These are phyloP conservation scores for Plasmodium yoelii DNA, from an alignment of 169 alveolate genomes.

Conservation along the genomic window DNA sequence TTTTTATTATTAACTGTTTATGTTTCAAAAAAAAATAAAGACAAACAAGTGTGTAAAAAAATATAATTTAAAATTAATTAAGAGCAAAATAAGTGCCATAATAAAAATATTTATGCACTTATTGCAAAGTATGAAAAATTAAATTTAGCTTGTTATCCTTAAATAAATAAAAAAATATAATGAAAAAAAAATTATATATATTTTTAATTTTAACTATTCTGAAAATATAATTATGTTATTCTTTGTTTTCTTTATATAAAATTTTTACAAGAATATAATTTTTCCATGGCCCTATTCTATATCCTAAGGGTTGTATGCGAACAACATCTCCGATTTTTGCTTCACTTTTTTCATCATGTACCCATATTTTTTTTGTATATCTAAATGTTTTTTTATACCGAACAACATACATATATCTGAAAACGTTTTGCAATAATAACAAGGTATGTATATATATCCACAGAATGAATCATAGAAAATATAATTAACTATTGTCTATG, in stretches of 20 bases:
- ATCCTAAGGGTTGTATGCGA: conserved; percentile 93
- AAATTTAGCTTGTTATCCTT: no score
- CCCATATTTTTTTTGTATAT: conserved; percentile 92
- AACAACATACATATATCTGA: conserved; percentile 92
- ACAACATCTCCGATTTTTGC: conserved; percentile 92
- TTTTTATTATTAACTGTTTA: no score
- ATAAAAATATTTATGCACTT: no score
- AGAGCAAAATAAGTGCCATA: no score
- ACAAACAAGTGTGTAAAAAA: no score
- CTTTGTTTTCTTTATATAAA: conserved; percentile 79
- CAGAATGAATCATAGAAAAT: background rate
- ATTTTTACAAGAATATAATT: conserved; percentile 84
- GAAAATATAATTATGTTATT: background rate
- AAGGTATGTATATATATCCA: background rate
- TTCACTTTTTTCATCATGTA: conserved; percentile 90
- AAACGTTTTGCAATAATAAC: background rate
- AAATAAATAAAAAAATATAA: no score
- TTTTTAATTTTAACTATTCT: no score
- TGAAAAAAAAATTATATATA: no score
- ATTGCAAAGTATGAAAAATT: no score
- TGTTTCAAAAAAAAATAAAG: no score
- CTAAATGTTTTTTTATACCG: conserved; percentile 92
- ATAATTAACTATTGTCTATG: background rate
- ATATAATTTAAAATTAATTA: no score
- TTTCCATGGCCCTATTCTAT: conserved; percentile 88